Percentiles rank a stretch among this genome's conserved stretches.
phyloP scores from a whole-genome alignment of 2,329 filamentous ascomycete genomes.

The Exophiala viscosa region DNA sequence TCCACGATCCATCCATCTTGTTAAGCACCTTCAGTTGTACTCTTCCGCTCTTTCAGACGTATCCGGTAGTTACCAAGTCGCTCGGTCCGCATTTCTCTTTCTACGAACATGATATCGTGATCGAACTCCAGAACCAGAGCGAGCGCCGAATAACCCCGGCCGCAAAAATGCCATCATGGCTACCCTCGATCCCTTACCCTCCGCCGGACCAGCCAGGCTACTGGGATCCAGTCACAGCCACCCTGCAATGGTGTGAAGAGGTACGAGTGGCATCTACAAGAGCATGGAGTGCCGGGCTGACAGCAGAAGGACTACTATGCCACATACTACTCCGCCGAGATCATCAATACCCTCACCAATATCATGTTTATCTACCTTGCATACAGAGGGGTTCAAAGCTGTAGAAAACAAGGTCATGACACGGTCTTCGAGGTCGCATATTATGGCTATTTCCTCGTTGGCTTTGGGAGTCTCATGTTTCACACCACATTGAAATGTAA shows the following conservation, averaged over 20 bases:
- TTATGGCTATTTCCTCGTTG: constrained; percentile 59
- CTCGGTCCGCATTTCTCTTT: too few relatives aligned
- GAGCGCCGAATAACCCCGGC: neutral
- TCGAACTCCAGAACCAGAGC: neutral
- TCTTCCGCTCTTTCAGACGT: too few relatives aligned
- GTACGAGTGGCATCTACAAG: constrained; percentile 37
- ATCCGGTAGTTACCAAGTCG: too few relatives aligned
- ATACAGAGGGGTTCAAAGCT: constrained; percentile 69
- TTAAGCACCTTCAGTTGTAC: too few relatives aligned
- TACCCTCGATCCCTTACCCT: constrained; percentile 48
- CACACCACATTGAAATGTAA: constrained; percentile 61
- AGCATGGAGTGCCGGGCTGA: neutral
- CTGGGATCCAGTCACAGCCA: constrained; percentile 69
- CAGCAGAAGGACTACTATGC: constrained; percentile 65
- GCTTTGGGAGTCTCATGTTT: constrained; percentile 60
- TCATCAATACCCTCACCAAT: constrained; percentile 80
- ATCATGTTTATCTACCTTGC: constrained; percentile 76
- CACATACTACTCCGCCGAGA: constrained; percentile 70
- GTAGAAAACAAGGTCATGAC: constrained; percentile 68
- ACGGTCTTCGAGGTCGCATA: constrained; percentile 69
- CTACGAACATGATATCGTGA: neutral
- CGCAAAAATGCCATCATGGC: constrained; percentile 34
- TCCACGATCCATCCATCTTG: too few relatives aligned
- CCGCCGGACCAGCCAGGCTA: constrained; percentile 54
- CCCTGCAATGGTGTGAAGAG: constrained; percentile 78